Percentiles rank a stretch among this genome's conserved stretches.
Conservation (phyloP, 805 yeast species). For the Ogataea naganishii region DNA sequence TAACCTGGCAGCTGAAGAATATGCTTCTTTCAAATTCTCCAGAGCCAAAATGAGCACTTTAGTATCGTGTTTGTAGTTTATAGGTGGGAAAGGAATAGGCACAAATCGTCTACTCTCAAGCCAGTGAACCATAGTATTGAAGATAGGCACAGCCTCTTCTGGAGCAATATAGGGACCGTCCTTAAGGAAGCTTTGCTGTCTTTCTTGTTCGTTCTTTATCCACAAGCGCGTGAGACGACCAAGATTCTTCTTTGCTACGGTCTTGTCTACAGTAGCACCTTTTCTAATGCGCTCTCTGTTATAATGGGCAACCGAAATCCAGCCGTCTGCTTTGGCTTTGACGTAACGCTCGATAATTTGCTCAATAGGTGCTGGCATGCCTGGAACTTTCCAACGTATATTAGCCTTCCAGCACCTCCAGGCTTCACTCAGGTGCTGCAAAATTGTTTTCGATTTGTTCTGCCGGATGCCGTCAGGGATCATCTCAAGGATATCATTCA, state of each 20-base stretch:
- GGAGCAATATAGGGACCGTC: conserved; percentile 86
- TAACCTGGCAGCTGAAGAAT: conserved; percentile 64
- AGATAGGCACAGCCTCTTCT: conserved; percentile 80
- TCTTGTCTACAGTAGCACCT: conserved; percentile 91
- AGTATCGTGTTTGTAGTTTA: conserved; percentile 87
- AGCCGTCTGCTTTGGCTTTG: conserved; percentile 93
- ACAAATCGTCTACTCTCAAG: conserved; percentile 73
- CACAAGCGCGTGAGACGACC: conserved; percentile 89
- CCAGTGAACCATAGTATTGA: conserved; percentile 87
- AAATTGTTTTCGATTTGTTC: conserved; percentile 73
- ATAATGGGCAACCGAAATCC: conserved; percentile 89
- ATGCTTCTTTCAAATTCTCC: conserved; percentile 78
- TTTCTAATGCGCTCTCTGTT: conserved; percentile 81
- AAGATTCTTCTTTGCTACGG: conserved; percentile 86
- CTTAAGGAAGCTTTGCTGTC: conserved; percentile 70
- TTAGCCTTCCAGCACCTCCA: conserved; percentile 99
- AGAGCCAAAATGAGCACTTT: conserved; percentile 82
- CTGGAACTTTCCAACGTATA: conserved; percentile 96
- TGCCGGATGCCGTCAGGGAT: conserved; percentile 92
- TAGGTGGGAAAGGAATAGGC: conserved; percentile 91
- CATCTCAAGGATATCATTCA: conserved; percentile 95
- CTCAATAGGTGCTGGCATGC: conserved; percentile 86
- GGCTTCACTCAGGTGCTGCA: conserved; percentile 94
- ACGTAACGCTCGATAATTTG: conserved; percentile 82
- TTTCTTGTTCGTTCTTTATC: conserved; percentile 86